Evolutionary conservation across 306 rosid species (phyloP), one percentile per base, ranked within the genome.

Genomic region (Lathyrus sativus): DNA sequence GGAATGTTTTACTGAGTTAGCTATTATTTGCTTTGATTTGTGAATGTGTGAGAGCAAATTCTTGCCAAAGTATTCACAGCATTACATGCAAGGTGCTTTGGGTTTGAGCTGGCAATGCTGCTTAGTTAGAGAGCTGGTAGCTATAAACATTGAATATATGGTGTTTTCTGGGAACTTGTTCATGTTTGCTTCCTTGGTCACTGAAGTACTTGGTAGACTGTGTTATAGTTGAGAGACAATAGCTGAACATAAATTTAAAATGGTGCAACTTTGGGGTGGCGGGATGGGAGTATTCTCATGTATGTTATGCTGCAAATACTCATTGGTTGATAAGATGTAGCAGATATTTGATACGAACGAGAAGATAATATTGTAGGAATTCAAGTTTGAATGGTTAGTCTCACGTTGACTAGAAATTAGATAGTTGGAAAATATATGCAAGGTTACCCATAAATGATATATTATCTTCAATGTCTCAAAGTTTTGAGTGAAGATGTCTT

Each of bases 31-130:
- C 57, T 63, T 66, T 53, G 72, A 62, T 18, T 19, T 73, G 26
- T 56, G 57, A 33, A 41, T 13, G 1, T 45, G 45, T 65, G 53
- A 42, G 66, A 62, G 48, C 49, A 45, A 46, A 46, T 35, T 48
- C 17, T 69, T 73, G 49, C 42, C 41, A 11, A 17, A n/a, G 62
- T 63, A n/a, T 74, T 37, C 54, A 28, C 44, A 13, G 76, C 39
- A 62, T 45, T 63, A 55, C 48, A 53, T 24, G 63, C 17, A 38
- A 45, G 63, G 42, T 50, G 12, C 66, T 50, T 22, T 22, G 49
- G 43, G 72, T 49, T 19, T 22, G 49, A 54, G 70, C 45, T 75
- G 53, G 74, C 76, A 45, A 49, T 66, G 48, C 54, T 46, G 29
- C 66, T 12, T 71, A 53, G 49, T 29, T 62, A 29, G 67, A 49